Conservation (phyloP, 1,139 yeast genomes). For the Pichia sp. region DNA sequence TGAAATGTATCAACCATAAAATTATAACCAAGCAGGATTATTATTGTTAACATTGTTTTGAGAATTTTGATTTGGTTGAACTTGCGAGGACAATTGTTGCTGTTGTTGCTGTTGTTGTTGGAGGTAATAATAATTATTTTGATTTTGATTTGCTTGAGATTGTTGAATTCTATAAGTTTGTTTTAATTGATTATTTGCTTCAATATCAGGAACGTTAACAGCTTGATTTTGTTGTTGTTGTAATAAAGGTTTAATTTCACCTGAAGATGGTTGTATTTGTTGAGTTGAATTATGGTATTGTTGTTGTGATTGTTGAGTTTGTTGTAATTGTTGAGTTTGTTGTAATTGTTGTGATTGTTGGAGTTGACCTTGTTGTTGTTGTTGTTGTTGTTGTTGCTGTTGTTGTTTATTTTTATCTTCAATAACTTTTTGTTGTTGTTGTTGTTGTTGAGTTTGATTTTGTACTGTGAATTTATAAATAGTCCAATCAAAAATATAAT, state of each 20-base stretch:
- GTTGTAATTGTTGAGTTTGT: slow-evolving; percentile 16
- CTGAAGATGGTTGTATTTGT: neutral
- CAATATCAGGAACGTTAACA: slow-evolving; percentile 28
- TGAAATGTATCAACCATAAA: too few species aligned
- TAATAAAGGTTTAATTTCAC: slow-evolving; percentile 26
- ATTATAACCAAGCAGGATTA: slow-evolving; percentile 31
- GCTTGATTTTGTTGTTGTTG: slow-evolving; percentile 29
- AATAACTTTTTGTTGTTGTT: slow-evolving; percentile 25
- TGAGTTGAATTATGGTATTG: neutral
- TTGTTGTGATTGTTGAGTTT: slow-evolving; percentile 2
- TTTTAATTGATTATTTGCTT: slow-evolving; percentile 14
- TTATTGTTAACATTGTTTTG: slow-evolving; percentile 11
- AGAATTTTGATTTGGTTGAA: neutral
- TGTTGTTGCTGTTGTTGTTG: slow-evolving; percentile 17
- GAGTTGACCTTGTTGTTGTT: slow-evolving; percentile 14
- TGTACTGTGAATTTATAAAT: slow-evolving; percentile 70
- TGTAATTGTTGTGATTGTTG: slow-evolving; percentile 4
- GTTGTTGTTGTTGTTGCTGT: slow-evolving; percentile 13
- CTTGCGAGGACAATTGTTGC: slow-evolving; percentile 8
- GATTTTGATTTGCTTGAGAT: slow-evolving; percentile 18
- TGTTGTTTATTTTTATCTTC: slow-evolving; percentile 4
- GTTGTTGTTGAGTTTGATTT: slow-evolving; percentile 51
- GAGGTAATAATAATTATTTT: slow-evolving; percentile 11
- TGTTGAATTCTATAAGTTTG: slow-evolving; percentile 16
- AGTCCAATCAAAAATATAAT: slow-evolving; percentile 96